Base-by-base conservation (phyloP, 345 rosid species). In the Crucihimalaya himalaica region DNA sequence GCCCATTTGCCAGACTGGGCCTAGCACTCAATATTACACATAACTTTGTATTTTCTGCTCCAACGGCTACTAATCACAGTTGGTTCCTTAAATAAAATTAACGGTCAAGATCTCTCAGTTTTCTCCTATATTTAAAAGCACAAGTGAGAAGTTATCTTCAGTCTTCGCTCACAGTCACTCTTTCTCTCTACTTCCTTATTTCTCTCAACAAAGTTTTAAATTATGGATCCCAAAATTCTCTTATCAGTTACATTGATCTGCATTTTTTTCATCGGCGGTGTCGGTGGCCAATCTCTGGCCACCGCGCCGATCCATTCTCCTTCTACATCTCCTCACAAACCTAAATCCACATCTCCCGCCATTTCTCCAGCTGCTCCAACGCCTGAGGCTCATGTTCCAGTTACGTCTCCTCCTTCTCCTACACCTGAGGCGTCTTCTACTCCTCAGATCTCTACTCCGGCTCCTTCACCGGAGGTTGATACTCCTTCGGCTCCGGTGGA, bases 361-460 rank as follows among this genome's bases (percentile, higher is more conserved):
- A 57, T 71, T 31, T 72, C 78, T 18, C 85, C 85, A 1, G 54
- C 45, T 0, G 51, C 84, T 47, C 68, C 85, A 2, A 31, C 73
- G 8, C 58, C 66, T 2, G 45, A 9, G 4, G 39, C 39, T 35
- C 3, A 35, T 10, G 39, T 35, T 12, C 39, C 39, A 1, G 39
- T 35, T 35, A 35, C 39, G 39, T 9, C 70, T 16, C 11, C 63
- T 71, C 58, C 78, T 46, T 73, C 88, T 67, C 81, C 82, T 34
- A 65, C 82, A 28, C 60, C 79, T 5, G 31, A 69, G 20, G 23
- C 45, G 29, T 56, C 73, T 43, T 32, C 55, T 45, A 43, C 79
- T 3, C 78, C 82, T 3, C 71, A 75, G 58, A 77, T 78, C 59
- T 74, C 83, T 25, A 82, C 89, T 2, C 80, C 86, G 0, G 80